These are phyloP conservation scores for Peronospora farinosa DNA, from an alignment of 352 stramenopile genomes.

Conservation along the genomic window DNA sequence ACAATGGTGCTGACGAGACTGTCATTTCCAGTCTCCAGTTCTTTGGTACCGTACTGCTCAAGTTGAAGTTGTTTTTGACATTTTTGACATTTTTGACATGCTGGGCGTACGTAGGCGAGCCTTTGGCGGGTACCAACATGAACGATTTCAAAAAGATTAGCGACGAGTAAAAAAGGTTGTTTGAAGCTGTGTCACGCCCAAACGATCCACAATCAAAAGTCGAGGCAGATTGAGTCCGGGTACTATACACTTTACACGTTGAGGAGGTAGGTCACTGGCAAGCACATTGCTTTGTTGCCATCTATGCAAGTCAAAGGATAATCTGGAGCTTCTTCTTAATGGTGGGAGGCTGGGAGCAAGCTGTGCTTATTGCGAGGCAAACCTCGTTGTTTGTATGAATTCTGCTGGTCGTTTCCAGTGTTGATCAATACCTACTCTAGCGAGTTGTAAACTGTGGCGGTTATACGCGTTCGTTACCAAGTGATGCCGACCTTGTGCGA, in stretches of 20 bases:
- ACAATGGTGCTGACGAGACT: conserved; percentile 59
- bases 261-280: conserved; percentile 48
- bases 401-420: conserved; percentile 49
- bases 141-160: conserved; percentile 81
- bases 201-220: conserved; percentile 7
- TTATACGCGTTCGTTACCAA: conserved; percentile 44
- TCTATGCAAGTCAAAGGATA: conserved; percentile 52
- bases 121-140: conserved; percentile 76
- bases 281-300: conserved; percentile 66
- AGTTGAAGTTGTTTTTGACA: neutral
- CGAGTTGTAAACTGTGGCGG: conserved; percentile 42
- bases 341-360: conserved; percentile 44
- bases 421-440: conserved; percentile 46
- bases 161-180: conserved; percentile 48
- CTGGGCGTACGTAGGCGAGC: conserved; percentile 34
- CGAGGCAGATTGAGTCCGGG: conserved; percentile 2
- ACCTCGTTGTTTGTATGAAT: conserved; percentile 63
- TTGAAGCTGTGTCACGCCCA: conserved; percentile 1
- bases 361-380: conserved; percentile 44
- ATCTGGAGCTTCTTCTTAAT: conserved; percentile 34
- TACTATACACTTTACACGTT: conserved; percentile 46
- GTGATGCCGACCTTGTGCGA: conserved; percentile 60
- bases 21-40: conserved; percentile 59
- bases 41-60: conserved; percentile 33
- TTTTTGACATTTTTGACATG: neutral